Conservation (phyloP, 345 rosid genomes). For the Noccaea bulbosa region DNA sequence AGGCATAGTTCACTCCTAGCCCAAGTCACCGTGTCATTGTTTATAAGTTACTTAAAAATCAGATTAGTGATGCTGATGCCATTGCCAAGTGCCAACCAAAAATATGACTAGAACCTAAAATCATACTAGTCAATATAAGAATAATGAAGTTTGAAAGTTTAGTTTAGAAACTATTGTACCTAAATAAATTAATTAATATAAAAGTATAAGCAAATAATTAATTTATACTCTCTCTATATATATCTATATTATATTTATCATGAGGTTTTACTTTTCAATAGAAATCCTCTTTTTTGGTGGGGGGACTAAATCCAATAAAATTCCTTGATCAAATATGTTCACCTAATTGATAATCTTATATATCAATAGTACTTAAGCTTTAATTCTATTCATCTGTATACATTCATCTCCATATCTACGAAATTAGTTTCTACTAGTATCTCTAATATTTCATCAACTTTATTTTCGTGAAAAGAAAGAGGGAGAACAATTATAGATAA, state of each 20-base stretch:
- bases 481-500: not conserved
- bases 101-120: not conserved
- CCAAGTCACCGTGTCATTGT: not conserved
- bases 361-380: not conserved
- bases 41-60: not conserved
- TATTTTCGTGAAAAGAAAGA: not conserved
- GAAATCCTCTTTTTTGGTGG: no score
- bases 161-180: no score
- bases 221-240: no score
- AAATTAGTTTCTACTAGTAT: no score
- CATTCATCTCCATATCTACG: not conserved
- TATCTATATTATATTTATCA: no score
- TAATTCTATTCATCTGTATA: not conserved
- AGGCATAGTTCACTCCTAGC: slow-evolving; percentile 11
- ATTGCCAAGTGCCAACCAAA: not conserved
- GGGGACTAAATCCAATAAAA: no score
- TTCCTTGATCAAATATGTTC: not conserved
- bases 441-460: not conserved
- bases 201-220: no score
- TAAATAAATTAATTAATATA: no score
- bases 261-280: no score
- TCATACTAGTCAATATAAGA: no score
- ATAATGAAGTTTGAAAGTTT: no score
- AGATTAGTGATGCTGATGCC: not conserved
- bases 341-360: not conserved